These are phyloP conservation scores for Xerocomellus chrysenteron DNA, from an alignment of 768 basidiomycete genomes.

Conservation along the genomic window DNA sequence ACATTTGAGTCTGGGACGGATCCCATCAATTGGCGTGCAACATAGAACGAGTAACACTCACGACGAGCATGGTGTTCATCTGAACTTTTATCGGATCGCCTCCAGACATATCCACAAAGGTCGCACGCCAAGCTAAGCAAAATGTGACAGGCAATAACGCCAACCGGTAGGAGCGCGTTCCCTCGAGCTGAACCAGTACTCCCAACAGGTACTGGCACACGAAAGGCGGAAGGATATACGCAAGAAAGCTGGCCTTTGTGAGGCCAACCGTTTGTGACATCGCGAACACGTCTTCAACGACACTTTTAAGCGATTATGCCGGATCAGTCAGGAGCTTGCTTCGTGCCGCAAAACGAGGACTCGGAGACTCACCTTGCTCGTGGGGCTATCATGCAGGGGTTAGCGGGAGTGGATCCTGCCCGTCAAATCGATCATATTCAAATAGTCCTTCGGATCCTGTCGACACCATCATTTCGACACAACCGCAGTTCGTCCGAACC, in stretches of 20 bases:
- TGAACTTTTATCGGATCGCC: constrained; percentile 13
- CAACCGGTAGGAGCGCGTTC: constrained; percentile 40
- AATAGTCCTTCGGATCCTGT: not conserved
- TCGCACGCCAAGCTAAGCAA: constrained; percentile 44
- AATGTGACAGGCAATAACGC: constrained; percentile 49
- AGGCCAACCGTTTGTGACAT: constrained; percentile 5
- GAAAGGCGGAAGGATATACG: constrained; percentile 43
- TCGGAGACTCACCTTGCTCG: constrained; percentile 2
- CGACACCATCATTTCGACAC: not conserved
- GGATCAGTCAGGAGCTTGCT: not conserved
- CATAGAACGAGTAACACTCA: constrained; percentile 8
- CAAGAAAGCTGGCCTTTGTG: constrained; percentile 26
- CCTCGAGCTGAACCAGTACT: constrained; percentile 51
- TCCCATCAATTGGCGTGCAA: not conserved
- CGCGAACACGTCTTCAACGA: constrained; percentile 2
- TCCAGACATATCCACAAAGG: constrained; percentile 22
- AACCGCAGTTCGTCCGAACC: not conserved
- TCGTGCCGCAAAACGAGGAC: not conserved
- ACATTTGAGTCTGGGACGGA: constrained; percentile 15
- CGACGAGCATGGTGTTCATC: constrained; percentile 17
- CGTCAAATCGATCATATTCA: not conserved
- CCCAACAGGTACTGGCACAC: constrained; percentile 51
- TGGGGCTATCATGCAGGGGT: not conserved
- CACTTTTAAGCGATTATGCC: not conserved
- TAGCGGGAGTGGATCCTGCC: not conserved